These are phyloP conservation scores for Nemania serpens DNA, from an alignment of 2,329 filamentous ascomycete genomes.

Conservation along the genomic window DNA sequence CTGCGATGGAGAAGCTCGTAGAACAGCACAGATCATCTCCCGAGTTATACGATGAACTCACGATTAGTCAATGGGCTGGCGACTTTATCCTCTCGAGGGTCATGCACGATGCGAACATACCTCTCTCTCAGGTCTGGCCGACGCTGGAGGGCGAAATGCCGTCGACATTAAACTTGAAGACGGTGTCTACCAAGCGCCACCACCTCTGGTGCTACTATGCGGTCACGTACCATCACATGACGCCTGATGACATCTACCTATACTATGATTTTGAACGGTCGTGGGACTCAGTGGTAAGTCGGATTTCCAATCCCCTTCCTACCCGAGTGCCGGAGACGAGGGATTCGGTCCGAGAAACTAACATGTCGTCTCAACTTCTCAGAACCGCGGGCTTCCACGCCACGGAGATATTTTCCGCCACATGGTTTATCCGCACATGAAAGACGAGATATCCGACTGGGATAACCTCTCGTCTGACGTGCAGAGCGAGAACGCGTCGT, in stretches of 20 bases:
- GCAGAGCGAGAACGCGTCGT: constrained; percentile 8
- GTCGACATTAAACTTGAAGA: constrained; percentile 10
- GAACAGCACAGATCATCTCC: neutral
- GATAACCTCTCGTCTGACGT: constrained; percentile 20
- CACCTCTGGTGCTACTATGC: constrained; percentile 24
- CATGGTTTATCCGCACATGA: constrained; percentile 14
- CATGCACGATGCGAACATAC: constrained; percentile 20
- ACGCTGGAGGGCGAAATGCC: constrained; percentile 24
- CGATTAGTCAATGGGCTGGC: constrained; percentile 23
- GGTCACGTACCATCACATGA: constrained; percentile 23
- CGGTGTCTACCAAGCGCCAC: neutral
- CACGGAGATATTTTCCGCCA: constrained; percentile 23
- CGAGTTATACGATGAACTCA: constrained; percentile 18
- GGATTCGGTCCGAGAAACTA: neutral
- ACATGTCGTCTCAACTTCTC: neutral
- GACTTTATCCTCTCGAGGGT: constrained; percentile 20
- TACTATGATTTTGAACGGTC: constrained; percentile 21
- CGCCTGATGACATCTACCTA: constrained; percentile 17
- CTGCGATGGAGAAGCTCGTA: constrained; percentile 22
- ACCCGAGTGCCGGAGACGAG: neutral
- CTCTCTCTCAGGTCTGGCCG: constrained; percentile 18
- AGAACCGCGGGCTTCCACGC: constrained; percentile 11
- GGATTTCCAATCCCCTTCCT: neutral
- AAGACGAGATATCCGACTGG: constrained; percentile 9
- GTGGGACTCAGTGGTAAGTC: constrained; percentile 18